phyloP scores from a whole-genome alignment of 2,329 filamentous ascomycete species.

The Chrysosporium keratinophilum region DNA sequence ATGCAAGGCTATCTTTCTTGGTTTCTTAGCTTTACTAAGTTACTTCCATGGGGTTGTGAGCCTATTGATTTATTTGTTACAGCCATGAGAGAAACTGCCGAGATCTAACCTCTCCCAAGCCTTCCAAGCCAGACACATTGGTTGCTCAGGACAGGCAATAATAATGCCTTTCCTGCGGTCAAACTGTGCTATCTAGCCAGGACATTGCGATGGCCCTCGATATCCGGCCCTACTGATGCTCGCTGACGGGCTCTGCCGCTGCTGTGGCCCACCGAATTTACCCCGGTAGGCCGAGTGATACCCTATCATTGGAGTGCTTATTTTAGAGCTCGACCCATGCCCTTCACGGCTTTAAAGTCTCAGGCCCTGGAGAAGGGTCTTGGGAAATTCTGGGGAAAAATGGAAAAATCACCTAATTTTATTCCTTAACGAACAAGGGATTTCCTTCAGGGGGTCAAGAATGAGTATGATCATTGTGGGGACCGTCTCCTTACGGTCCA shows the following conservation, averaged over 20 bases:
- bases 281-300: conserved; percentile 7
- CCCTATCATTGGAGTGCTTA: background rate
- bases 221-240: background rate
- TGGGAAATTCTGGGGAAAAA: background rate
- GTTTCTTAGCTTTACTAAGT: too few relatives aligned
- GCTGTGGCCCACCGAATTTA: background rate
- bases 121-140: too few relatives aligned
- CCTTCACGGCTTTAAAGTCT: too few relatives aligned
- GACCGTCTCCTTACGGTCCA: too few relatives aligned
- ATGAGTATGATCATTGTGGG: background rate
- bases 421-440: background rate
- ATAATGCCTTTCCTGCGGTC: background rate
- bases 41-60: too few relatives aligned
- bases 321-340: too few relatives aligned
- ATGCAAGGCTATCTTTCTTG: too few relatives aligned
- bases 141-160: background rate
- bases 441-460: background rate
- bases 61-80: too few relatives aligned
- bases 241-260: background rate
- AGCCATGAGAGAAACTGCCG: too few relatives aligned
- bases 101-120: too few relatives aligned
- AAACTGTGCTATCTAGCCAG: background rate
- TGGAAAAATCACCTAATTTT: background rate
- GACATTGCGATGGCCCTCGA: too few relatives aligned
- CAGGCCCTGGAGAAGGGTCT: too few relatives aligned